Evolutionary conservation across 495 filamentous ascomycete species (phyloP).

Genomic region (Tuber umbilicatum): DNA sequence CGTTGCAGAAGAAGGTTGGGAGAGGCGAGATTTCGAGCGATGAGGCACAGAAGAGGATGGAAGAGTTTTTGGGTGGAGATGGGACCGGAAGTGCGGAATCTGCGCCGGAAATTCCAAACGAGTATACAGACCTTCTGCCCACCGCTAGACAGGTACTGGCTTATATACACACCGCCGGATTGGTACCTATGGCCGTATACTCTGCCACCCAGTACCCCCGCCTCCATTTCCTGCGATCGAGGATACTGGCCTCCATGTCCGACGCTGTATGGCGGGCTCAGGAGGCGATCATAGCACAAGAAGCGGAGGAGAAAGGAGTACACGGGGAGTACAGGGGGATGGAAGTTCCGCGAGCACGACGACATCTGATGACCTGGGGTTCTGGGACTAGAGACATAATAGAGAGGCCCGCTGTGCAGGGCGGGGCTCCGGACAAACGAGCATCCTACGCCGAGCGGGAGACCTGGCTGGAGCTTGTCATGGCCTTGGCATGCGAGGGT

Average conservation of each 20-base stretch:
- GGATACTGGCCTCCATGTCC: conserved; percentile 27
- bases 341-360: conserved; percentile 25
- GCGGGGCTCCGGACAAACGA: neutral
- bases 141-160: conserved; percentile 32
- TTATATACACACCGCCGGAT: conserved; percentile 28
- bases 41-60: neutral
- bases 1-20: neutral
- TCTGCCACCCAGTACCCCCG: conserved; percentile 21
- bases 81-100: neutral
- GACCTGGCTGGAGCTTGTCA: conserved; percentile 29
- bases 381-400: conserved; percentile 23
- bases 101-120: conserved; percentile 1
- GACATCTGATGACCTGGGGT: conserved; percentile 22
- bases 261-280: conserved; percentile 29
- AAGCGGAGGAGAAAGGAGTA: conserved; percentile 20
- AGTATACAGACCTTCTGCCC: conserved; percentile 25
- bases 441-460: conserved; percentile 24
- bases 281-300: conserved; percentile 26
- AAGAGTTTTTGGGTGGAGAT: neutral
- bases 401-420: neutral
- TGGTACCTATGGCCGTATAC: conserved; percentile 27
- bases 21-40: neutral
- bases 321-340: conserved; percentile 26
- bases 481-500: conserved; percentile 21
- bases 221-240: conserved; percentile 20